Evolutionary conservation across 306 rosid species (phyloP).

Genomic region (Sphenostylis stenocarpa): DNA sequence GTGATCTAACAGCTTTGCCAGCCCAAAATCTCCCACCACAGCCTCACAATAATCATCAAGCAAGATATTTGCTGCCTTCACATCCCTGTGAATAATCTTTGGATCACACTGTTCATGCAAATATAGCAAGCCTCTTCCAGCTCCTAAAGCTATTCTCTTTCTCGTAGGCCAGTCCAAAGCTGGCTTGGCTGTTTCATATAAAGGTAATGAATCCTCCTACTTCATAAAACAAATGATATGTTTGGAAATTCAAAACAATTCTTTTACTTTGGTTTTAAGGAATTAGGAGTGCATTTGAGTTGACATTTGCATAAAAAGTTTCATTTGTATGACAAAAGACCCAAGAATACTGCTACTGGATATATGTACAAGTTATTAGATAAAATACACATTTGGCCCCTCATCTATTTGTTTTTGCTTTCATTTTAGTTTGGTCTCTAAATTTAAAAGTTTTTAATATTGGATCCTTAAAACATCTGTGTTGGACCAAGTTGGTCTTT

Average conservation of each 20-base stretch:
- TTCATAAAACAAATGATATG: background rate
- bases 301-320: background rate
- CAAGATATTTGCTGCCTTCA: conserved; percentile 92
- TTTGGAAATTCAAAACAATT: conserved; percentile 13
- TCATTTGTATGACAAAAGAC: background rate
- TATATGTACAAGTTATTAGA: background rate
- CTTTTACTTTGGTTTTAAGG: background rate
- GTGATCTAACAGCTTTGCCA: conserved; percentile 92
- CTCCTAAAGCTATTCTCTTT: conserved; percentile 90
- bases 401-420: too few relatives aligned
- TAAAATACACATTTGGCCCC: too few relatives aligned
- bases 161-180: conserved; percentile 83
- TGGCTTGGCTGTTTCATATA: conserved; percentile 69
- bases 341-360: background rate
- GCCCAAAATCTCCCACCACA: conserved; percentile 96
- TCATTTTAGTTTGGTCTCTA: too few relatives aligned
- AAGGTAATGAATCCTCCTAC: background rate
- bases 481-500: too few relatives aligned
- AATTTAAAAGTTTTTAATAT: too few relatives aligned
- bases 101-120: conserved; percentile 99
- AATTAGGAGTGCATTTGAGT: background rate
- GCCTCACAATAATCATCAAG: conserved; percentile 91
- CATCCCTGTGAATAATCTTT: conserved; percentile 95
- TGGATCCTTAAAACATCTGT: too few relatives aligned
- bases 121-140: conserved; percentile 84